Conservation (phyloP, 495 filamentous ascomycete genomes). For the Xylaria longipes region DNA sequence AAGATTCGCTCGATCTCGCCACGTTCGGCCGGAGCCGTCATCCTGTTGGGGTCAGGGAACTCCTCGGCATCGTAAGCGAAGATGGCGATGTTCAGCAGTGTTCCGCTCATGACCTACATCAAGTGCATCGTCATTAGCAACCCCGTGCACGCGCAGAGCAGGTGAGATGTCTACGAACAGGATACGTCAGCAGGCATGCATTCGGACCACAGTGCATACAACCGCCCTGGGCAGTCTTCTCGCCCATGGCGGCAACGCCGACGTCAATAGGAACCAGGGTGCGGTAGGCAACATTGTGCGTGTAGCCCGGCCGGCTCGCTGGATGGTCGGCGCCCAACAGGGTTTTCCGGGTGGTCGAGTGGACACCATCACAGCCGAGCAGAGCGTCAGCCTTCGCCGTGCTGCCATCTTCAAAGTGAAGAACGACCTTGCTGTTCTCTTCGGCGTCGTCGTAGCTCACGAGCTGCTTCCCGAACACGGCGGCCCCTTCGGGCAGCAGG, state of each 20-base stretch:
- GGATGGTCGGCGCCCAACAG: conserved; percentile 32
- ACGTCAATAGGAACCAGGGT: conserved; percentile 53
- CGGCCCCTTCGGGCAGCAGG: conserved; percentile 49
- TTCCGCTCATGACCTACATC: no score
- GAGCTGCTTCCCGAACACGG: conserved; percentile 46
- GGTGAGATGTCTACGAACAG: background rate
- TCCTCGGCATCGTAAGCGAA: no score
- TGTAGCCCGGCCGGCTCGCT: conserved; percentile 46
- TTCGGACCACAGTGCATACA: conserved; percentile 52
- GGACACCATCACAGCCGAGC: conserved; percentile 63
- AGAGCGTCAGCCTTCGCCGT: conserved; percentile 27
- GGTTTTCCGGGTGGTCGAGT: conserved; percentile 49
- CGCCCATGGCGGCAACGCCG: conserved; percentile 47
- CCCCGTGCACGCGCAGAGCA: no score
- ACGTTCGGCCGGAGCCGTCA: background rate
- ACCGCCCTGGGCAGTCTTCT: conserved; percentile 44
- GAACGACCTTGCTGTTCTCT: conserved; percentile 1
- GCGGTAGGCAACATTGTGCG: conserved; percentile 54
- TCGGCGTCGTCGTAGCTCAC: conserved; percentile 29
- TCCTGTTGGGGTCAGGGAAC: background rate
- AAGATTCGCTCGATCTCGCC: conserved; percentile 17
- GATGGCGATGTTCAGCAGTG: no score
- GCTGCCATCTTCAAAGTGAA: conserved; percentile 26
- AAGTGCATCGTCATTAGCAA: no score
- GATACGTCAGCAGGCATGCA: conserved; percentile 41